These are phyloP conservation scores for Trichoderma erinaceum DNA, from an alignment of 495 filamentous ascomycete genomes.

Conservation along the genomic window DNA sequence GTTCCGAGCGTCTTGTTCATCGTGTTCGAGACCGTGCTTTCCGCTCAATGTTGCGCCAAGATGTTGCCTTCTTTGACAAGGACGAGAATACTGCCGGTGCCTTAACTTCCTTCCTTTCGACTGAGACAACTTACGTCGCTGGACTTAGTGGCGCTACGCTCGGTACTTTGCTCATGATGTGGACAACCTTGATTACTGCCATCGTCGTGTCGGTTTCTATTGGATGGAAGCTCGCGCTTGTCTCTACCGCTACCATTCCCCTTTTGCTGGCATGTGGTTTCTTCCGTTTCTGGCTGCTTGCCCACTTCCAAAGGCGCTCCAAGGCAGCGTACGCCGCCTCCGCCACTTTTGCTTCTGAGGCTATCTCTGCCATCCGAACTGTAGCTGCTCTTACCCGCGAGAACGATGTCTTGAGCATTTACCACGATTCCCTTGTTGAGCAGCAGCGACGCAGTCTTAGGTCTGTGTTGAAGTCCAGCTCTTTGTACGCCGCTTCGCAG, in stretches of 20 bases:
- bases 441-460: conserved; percentile 54
- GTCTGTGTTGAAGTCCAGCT: conserved; percentile 55
- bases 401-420: conserved; percentile 57
- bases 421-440: conserved; percentile 53
- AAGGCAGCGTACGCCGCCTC: conserved; percentile 69
- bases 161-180: conserved; percentile 72
- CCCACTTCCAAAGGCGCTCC: conserved; percentile 62
- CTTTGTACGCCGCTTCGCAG: conserved; percentile 76
- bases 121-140: conserved; percentile 76
- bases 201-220: conserved; percentile 62
- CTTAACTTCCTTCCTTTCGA: conserved; percentile 77
- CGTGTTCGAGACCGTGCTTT: conserved; percentile 71
- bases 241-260: conserved; percentile 71
- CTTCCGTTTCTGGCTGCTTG: conserved; percentile 79
- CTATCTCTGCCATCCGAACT: conserved; percentile 83
- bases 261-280: conserved; percentile 74
- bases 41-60: conserved; percentile 77
- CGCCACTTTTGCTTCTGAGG: conserved; percentile 82
- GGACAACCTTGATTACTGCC: conserved; percentile 65
- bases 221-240: conserved; percentile 90
- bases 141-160: conserved; percentile 77
- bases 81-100: conserved; percentile 83
- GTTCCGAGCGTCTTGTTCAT: conserved; percentile 68
- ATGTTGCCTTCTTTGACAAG: conserved; percentile 82
- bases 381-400: conserved; percentile 73